Base-by-base conservation (phyloP, 192 early-diverging fungal species). In the Coemansia sp. region DNA sequence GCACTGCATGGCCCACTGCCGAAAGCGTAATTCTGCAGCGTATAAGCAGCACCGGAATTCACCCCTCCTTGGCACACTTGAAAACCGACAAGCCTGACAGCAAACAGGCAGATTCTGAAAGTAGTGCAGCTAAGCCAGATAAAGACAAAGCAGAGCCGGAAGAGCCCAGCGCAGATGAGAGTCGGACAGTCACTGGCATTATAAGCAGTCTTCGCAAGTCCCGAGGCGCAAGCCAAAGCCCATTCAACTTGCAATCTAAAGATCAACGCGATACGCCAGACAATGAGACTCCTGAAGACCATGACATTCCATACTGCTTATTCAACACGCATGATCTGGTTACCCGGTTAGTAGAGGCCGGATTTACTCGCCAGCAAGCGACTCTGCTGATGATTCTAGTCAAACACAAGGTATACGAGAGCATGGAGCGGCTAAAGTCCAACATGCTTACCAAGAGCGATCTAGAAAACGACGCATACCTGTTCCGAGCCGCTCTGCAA, bases 301-400 rank as follows among this genome's bases (percentile, higher is more conserved):
- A 28, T 23, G 41, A 37, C 26, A 66, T 59, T 11, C 57, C 69
- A 55, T 63, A 78, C 35, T 81, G 80, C 55, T 64, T 86, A 54
- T 94, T 94, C 64, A 84, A 92, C 62, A 94, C 92, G 1, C 86
- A 91, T 59, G 80, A 83, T 38, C 53, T 92, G 14, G 85, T 94
- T 14, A 53, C 63, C 23, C 72, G 82, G 47, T 64, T 94, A 16
- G 81, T 86, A 38, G 61, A 65, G 1, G 78, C 85, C 46, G 88
- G 88, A 3, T 88, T 90, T 47, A 81, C 81, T 9, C 65, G 87
- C 15, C 76, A 65, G 23, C 92, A 94, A 68, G 83, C 91, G 0
- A 85, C 85, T 8, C 75, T 82, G 14, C 70, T 92, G 21, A 91
- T 91, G 92, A 78, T 80, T 28, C 79, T 80, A 28, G 87, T 92